Percentiles rank a stretch among this genome's conserved stretches.
Conservation (phyloP, 345 rosid genomes). For the Moringa oleifera region DNA sequence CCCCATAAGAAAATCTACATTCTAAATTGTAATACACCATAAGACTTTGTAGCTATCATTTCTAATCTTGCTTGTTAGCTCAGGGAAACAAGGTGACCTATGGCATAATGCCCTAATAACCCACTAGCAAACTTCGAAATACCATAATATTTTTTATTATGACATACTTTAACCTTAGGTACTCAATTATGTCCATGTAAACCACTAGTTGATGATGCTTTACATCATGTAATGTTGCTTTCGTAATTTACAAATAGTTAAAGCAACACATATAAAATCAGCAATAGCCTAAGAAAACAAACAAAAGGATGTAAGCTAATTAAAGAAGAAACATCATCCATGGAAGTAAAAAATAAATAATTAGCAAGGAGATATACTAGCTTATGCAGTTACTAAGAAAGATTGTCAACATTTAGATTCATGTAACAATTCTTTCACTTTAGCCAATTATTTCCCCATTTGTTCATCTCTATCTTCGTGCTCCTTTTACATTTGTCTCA, state of each 20-base stretch:
- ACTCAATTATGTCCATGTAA: slow-evolving; percentile 31
- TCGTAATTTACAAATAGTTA: slow-evolving; percentile 26
- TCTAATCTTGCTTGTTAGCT: slow-evolving; percentile 42
- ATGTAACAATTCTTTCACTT: too few relatives aligned
- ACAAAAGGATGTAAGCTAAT: background rate
- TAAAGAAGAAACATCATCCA: background rate
- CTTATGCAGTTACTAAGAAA: too few relatives aligned
- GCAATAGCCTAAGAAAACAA: slow-evolving; percentile 23
- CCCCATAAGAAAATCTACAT: slow-evolving; percentile 48
- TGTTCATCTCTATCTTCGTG: too few relatives aligned
- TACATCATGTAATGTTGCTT: slow-evolving; percentile 26
- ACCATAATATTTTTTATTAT: slow-evolving; percentile 51
- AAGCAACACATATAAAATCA: slow-evolving; percentile 36
- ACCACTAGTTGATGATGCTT: slow-evolving; percentile 30
- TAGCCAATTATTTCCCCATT: too few relatives aligned
- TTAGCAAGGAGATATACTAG: too few relatives aligned
- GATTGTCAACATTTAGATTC: too few relatives aligned
- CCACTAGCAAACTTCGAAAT: slow-evolving; percentile 36
- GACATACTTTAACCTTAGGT: slow-evolving; percentile 36
- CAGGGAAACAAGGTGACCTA: slow-evolving; percentile 39
- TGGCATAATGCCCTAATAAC: slow-evolving; percentile 31
- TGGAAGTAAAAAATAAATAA: background rate
- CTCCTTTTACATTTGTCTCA: too few relatives aligned
- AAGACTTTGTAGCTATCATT: slow-evolving; percentile 38
- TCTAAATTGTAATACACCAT: slow-evolving; percentile 41